Conservation (phyloP, 768 basidiomycete genomes). For the Cystofilobasidium macerans region DNA sequence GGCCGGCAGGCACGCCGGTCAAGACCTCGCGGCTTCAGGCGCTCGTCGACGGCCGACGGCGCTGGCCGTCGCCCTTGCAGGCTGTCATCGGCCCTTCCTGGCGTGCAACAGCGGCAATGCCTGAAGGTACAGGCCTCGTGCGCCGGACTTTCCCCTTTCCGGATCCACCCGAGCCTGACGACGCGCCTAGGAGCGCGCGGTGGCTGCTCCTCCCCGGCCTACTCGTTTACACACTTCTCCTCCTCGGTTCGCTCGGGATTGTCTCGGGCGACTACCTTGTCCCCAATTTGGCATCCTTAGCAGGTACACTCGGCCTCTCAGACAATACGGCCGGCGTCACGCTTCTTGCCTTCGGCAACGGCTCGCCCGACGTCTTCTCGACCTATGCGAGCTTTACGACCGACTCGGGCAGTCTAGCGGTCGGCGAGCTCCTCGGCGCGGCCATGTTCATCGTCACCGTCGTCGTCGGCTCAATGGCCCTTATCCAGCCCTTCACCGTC, state of each 20-base stretch:
- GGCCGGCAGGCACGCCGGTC: not conserved
- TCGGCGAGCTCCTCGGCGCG: conserved; percentile 90
- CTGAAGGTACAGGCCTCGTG: not conserved
- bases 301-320: conserved; percentile 70
- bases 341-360: conserved; percentile 74
- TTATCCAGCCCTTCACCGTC: conserved; percentile 89
- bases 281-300: conserved; percentile 84
- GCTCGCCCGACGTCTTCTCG: conserved; percentile 39
- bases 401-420: conserved; percentile 73
- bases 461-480: conserved; percentile 94
- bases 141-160: conserved; percentile 21
- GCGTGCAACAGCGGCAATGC: not conserved
- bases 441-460: conserved; percentile 92
- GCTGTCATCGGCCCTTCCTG: too few species aligned
- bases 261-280: conserved; percentile 57
- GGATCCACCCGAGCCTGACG: conserved; percentile 6
- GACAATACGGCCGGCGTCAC: conserved; percentile 95
- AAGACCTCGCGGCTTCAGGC: not conserved
- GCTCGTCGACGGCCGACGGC: not conserved
- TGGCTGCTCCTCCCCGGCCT: conserved; percentile 14
- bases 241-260: conserved; percentile 24
- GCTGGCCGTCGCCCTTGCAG: not conserved
- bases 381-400: conserved; percentile 87
- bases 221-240: conserved; percentile 8
- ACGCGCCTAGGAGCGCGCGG: not conserved